Conservation (phyloP, 2,329 filamentous ascomycete species). For the Gyromitra esculenta region DNA sequence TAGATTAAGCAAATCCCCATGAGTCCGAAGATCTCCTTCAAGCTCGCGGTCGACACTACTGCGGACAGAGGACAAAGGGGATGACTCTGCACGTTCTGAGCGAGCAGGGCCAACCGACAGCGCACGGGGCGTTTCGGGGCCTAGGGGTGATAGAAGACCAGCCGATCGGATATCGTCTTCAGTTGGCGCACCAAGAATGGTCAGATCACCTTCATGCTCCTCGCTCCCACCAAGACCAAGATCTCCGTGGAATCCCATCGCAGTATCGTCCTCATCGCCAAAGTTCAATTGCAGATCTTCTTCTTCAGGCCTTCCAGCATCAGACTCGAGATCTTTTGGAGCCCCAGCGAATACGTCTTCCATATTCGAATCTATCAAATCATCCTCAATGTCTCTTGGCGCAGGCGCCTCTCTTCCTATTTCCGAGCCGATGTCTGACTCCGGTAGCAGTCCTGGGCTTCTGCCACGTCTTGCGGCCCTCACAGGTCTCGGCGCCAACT, state of each 20-base stretch:
- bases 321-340: slow-evolving; percentile 38
- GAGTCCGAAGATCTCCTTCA: slow-evolving; percentile 58
- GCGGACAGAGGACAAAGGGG: slow-evolving; percentile 67
- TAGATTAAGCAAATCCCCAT: slow-evolving; percentile 45
- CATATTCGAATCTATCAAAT: slow-evolving; percentile 64
- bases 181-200: slow-evolving; percentile 62
- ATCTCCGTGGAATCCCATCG: slow-evolving; percentile 64
- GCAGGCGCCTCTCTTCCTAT: slow-evolving; percentile 85
- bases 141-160: not conserved
- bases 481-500: slow-evolving; percentile 30
- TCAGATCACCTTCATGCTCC: slow-evolving; percentile 68
- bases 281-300: slow-evolving; percentile 57
- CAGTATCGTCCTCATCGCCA: slow-evolving; percentile 58
- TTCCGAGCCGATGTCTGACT: slow-evolving; percentile 75
- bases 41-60: slow-evolving; percentile 69
- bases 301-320: slow-evolving; percentile 58
- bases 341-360: slow-evolving; percentile 39
- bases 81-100: slow-evolving; percentile 59
- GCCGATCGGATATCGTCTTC: slow-evolving; percentile 28
- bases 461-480: slow-evolving; percentile 60
- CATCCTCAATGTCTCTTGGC: slow-evolving; percentile 73
- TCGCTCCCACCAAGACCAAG: slow-evolving; percentile 66
- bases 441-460: slow-evolving; percentile 57
- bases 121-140: slow-evolving; percentile 24
- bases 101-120: slow-evolving; percentile 26